A percentile compares a stretch with the other conserved stretches of the same genome.
phyloP scores from a whole-genome alignment of 2,329 filamentous ascomycete species.

The Whalleya microplaca region DNA sequence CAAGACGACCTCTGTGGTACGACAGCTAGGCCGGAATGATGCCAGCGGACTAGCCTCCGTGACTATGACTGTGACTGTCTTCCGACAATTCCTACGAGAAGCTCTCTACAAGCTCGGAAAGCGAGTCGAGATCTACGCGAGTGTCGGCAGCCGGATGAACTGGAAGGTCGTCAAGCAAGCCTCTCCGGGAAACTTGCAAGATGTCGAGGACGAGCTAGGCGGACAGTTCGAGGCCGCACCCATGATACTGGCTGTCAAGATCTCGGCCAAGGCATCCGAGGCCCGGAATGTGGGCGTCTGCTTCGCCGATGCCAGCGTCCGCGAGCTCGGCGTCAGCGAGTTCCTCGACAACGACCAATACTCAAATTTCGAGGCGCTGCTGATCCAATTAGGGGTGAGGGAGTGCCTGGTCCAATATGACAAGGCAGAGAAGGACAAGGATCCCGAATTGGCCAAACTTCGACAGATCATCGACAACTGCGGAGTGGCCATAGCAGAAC shows the following conservation, averaged over 20 bases:
- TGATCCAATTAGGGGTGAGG: constrained; percentile 94
- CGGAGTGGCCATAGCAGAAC: constrained; percentile 85
- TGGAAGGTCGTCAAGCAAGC: constrained; percentile 94
- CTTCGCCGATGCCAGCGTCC: constrained; percentile 95
- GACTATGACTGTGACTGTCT: constrained; percentile 93
- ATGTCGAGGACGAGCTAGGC: constrained; percentile 93
- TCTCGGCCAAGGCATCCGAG: constrained; percentile 84
- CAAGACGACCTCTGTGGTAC: constrained; percentile 94
- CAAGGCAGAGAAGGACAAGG: constrained; percentile 78
- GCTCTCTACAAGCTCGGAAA: constrained; percentile 90
- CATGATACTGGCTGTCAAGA: constrained; percentile 93
- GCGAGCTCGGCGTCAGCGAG: constrained; percentile 94
- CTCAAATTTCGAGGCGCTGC: constrained; percentile 94
- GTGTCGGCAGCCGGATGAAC: constrained; percentile 74
- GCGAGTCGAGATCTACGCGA: constrained; percentile 88
- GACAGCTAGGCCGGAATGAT: constrained; percentile 83
- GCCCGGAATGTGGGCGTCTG: constrained; percentile 89
- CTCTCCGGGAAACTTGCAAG: constrained; percentile 93
- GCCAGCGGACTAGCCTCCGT: constrained; percentile 88
- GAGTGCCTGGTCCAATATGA: constrained; percentile 89
- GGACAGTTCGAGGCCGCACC: constrained; percentile 85
- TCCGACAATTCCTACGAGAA: constrained; percentile 92
- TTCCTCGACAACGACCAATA: constrained; percentile 99
- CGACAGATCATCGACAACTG: constrained; percentile 90
- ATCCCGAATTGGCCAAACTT: constrained; percentile 86